Percentiles rank a stretch among this genome's conserved stretches.
phyloP scores from a whole-genome alignment of 2,329 filamentous ascomycete genomes.

The Helotiales sp. region DNA sequence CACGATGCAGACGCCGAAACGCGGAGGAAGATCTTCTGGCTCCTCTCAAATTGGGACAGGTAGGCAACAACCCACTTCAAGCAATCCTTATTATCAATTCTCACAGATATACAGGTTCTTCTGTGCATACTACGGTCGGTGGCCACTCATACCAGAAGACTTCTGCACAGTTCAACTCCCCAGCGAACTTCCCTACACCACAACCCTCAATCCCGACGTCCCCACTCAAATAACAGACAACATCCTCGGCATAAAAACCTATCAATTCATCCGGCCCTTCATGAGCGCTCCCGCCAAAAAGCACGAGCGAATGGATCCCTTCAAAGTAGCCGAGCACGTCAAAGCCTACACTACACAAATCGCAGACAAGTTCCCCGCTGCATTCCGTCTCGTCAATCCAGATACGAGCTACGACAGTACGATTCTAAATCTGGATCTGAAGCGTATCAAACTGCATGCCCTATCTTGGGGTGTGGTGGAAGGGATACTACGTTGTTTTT shows the following conservation, averaged over 20 bases:
- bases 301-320: not conserved
- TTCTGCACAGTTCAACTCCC: not conserved
- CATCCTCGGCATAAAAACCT: conserved; percentile 1
- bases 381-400: not conserved
- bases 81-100: too few relatives aligned
- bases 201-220: not conserved
- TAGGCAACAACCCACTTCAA: not conserved
- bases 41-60: not conserved
- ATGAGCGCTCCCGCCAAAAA: conserved; percentile 6
- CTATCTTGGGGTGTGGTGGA: not conserved
- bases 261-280: conserved; percentile 1
- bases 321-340: not conserved
- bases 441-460: not conserved
- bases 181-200: conserved; percentile 2
- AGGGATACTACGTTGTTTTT: conserved; percentile 1
- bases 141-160: not conserved
- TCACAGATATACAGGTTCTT: not conserved
- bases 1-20: not conserved
- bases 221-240: not conserved
- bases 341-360: not conserved
- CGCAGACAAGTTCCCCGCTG: not conserved
- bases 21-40: conserved; percentile 5
- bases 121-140: not conserved
- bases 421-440: not conserved
- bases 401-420: not conserved